Evolutionary conservation across 2,329 filamentous ascomycete genomes (phyloP).

Genomic region (Lasiodiplodia sp.): DNA sequence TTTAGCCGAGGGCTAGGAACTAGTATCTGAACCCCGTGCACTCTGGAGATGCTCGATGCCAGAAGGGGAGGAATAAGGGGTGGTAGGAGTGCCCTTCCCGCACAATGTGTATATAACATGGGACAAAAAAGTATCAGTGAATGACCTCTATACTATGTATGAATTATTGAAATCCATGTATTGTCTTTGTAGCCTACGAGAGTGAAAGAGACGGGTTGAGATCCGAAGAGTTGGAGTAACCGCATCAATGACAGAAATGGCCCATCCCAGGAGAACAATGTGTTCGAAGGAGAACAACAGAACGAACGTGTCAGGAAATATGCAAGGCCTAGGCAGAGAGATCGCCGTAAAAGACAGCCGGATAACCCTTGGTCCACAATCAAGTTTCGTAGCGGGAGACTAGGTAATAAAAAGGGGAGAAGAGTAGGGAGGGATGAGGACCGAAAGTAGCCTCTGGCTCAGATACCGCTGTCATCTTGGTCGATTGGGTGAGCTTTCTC

Average conservation of each 20-base stretch:
- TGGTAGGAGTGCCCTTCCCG: neutral
- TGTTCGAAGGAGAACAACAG: neutral
- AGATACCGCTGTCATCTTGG: slow-evolving; percentile 29
- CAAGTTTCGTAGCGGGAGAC: neutral
- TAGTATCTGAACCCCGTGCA: neutral
- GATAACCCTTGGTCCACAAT: neutral
- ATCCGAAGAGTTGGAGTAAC: neutral
- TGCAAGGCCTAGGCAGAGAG: too few species aligned
- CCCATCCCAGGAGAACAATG: neutral
- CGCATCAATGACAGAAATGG: neutral
- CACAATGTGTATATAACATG: too few species aligned
- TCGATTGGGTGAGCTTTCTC: slow-evolving; percentile 24
- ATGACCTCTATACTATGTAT: neutral
- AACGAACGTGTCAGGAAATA: neutral
- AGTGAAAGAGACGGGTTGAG: neutral
- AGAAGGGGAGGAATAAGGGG: neutral
- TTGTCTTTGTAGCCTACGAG: neutral
- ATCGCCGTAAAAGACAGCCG: neutral
- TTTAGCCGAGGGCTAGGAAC: neutral
- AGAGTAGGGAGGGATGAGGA: neutral
- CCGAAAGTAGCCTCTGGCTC: neutral
- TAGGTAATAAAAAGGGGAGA: neutral
- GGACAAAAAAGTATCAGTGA: neutral
- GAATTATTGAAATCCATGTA: neutral
- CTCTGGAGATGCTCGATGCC: too few species aligned